A percentile compares a stretch with the other conserved stretches of the same genome.
These are phyloP conservation scores for Prunella vulgaris DNA, from an alignment of 257 asterid species.

Conservation along the genomic window DNA sequence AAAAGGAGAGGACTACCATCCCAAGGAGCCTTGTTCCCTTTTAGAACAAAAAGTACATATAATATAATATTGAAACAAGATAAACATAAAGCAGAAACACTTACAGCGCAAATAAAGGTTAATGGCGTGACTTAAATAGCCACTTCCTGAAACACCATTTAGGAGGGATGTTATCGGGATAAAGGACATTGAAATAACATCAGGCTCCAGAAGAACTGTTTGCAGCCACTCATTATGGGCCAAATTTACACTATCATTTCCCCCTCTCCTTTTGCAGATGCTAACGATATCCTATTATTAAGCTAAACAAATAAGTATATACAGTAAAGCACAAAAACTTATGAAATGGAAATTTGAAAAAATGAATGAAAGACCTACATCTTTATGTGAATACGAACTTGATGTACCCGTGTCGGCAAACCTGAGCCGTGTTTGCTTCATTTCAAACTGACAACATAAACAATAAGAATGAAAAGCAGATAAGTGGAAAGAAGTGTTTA, in stretches of 20 bases:
- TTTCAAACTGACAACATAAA: conserved; percentile 40
- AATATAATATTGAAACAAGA: conserved; percentile 11
- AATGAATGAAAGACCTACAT: conserved; percentile 40
- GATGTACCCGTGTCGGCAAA: conserved; percentile 76
- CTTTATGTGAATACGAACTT: conserved; percentile 84
- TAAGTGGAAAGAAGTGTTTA: not conserved
- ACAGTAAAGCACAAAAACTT: conserved; percentile 7
- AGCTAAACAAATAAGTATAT: conserved; percentile 27
- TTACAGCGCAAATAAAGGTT: conserved; percentile 93
- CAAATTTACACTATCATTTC: conserved; percentile 55
- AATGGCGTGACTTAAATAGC: conserved; percentile 95
- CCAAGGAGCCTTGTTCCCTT: conserved; percentile 10
- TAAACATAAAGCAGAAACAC: conserved; percentile 28
- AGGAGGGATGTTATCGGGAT: conserved; percentile 87
- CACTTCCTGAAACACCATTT: conserved; percentile 93
- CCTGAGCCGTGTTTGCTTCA: conserved; percentile 71
- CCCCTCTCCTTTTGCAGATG: conserved; percentile 94
- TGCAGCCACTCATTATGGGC: conserved; percentile 86
- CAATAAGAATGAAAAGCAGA: not conserved
- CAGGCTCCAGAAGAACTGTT: conserved; percentile 87
- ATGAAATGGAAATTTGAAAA: conserved; percentile 10
- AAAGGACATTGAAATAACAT: conserved; percentile 93
- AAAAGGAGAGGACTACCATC: not conserved
- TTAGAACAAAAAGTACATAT: not conserved
- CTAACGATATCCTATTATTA: conserved; percentile 60